Percentiles rank a stretch among this genome's conserved stretches.
These are phyloP conservation scores for Trichosporon coremiiforme DNA, from an alignment of 1,284 basidiomycete genomes.

Conservation along the genomic window DNA sequence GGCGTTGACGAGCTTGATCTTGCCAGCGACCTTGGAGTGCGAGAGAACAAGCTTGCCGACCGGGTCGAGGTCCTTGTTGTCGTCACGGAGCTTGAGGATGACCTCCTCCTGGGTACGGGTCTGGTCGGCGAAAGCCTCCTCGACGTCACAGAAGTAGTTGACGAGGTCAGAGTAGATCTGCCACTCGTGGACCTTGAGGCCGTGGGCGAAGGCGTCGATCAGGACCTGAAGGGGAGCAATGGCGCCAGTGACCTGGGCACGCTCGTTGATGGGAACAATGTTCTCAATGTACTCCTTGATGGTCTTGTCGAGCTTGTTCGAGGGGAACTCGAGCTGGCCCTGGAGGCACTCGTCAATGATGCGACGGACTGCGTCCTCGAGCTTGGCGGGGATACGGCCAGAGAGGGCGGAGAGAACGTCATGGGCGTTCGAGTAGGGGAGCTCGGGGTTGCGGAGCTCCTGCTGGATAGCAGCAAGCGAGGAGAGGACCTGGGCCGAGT, in stretches of 20 bases:
- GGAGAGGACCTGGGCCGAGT: conserved; percentile 61
- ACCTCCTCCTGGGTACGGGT: conserved; percentile 84
- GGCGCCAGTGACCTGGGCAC: conserved; percentile 72
- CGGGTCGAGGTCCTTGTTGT: conserved; percentile 89
- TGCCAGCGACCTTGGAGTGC: conserved; percentile 92
- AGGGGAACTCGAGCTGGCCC: conserved; percentile 85
- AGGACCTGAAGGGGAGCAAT: conserved; percentile 73
- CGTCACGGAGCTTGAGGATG: conserved; percentile 84
- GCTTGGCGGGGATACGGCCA: conserved; percentile 87
- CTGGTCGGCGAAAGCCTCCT: conserved; percentile 79
- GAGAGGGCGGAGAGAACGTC: conserved; percentile 86
- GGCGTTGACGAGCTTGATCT: conserved; percentile 82
- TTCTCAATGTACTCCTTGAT: conserved; percentile 85
- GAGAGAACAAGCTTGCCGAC: conserved; percentile 87
- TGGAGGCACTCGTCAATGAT: conserved; percentile 72
- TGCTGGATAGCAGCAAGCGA: conserved; percentile 52
- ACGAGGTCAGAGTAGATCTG: conserved; percentile 55
- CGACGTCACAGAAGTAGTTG: conserved; percentile 64
- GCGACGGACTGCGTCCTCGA: conserved; percentile 83
- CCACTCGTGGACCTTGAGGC: conserved; percentile 85
- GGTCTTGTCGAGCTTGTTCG: conserved; percentile 57
- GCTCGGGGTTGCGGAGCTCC: conserved; percentile 68
- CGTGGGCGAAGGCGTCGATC: conserved; percentile 77
- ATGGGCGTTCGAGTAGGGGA: conserved; percentile 84
- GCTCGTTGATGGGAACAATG: conserved; percentile 75